Conservation (phyloP, 306 rosid genomes). For the Vigna trinervia region DNA sequence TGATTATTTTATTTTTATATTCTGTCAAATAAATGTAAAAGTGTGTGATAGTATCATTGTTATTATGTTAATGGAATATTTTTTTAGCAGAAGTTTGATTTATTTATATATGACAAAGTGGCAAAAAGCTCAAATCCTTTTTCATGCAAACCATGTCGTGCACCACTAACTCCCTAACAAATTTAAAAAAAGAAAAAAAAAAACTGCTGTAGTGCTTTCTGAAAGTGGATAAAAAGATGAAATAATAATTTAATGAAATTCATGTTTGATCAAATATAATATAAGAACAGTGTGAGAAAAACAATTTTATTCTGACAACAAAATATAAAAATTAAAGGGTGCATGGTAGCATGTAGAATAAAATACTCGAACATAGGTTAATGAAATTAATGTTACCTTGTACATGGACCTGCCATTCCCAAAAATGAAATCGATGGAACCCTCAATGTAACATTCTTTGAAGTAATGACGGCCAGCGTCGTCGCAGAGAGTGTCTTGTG, state of each 20-base stretch:
- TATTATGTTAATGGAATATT: no score
- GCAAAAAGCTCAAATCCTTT: slow-evolving; percentile 16
- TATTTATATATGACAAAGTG: not conserved
- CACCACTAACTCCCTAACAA: not conserved
- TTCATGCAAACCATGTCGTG: slow-evolving; percentile 22
- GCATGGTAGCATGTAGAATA: no score
- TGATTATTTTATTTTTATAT: no score
- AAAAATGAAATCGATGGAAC: slow-evolving; percentile 83
- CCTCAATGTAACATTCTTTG: slow-evolving; percentile 76
- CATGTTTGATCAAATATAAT: not conserved
- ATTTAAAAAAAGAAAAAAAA: not conserved
- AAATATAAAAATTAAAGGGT: not conserved
- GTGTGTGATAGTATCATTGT: no score
- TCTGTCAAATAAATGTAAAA: no score
- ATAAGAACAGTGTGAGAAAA: not conserved
- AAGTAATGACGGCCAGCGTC: slow-evolving; percentile 84
- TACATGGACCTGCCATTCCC: slow-evolving; percentile 87
- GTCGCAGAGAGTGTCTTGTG: slow-evolving; percentile 81
- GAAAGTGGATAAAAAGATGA: not conserved
- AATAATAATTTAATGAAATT: not conserved
- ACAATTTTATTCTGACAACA: not conserved
- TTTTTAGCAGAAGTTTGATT: no score
- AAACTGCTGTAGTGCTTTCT: not conserved
- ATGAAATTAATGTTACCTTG: slow-evolving; percentile 47
- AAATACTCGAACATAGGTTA: not conserved